These are phyloP conservation scores for Acer saccharum DNA, from an alignment of 345 rosid genomes.

Conservation along the genomic window DNA sequence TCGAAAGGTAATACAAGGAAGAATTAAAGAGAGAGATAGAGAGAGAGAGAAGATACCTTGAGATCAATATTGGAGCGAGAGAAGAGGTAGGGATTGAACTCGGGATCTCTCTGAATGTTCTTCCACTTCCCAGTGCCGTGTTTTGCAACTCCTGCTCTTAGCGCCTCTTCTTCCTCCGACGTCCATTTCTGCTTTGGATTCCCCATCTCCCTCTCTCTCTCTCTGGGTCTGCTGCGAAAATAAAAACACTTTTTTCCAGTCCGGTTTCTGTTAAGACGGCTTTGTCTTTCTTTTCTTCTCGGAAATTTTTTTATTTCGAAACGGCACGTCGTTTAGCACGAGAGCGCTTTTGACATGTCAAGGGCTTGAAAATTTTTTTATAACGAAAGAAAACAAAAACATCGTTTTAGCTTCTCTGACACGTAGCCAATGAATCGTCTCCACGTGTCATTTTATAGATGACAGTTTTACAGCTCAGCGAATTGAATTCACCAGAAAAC, in stretches of 20 bases:
- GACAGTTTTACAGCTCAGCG: constrained; percentile 25
- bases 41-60: constrained; percentile 46
- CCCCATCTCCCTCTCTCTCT: constrained; percentile 36
- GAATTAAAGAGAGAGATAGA: too few species aligned
- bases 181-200: constrained; percentile 80
- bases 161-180: constrained; percentile 73
- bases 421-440: neutral
- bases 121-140: constrained; percentile 83
- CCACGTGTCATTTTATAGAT: constrained; percentile 30
- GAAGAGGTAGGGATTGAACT: constrained; percentile 53
- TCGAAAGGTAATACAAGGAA: neutral
- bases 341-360: too few species aligned
- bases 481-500: constrained; percentile 17
- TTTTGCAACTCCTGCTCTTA: constrained; percentile 66
- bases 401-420: neutral
- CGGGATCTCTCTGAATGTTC: constrained; percentile 64
- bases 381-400: too few species aligned
- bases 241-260: neutral
- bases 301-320: neutral
- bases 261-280: constrained; percentile 1
- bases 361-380: neutral
- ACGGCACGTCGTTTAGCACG: constrained; percentile 5
- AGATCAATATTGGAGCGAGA: constrained; percentile 80
- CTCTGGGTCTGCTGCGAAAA: constrained; percentile 4
- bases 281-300: neutral